These are phyloP conservation scores for Chenopodium berlandieri DNA, from an alignment of 148 eudicot genomes.

Conservation along the genomic window DNA sequence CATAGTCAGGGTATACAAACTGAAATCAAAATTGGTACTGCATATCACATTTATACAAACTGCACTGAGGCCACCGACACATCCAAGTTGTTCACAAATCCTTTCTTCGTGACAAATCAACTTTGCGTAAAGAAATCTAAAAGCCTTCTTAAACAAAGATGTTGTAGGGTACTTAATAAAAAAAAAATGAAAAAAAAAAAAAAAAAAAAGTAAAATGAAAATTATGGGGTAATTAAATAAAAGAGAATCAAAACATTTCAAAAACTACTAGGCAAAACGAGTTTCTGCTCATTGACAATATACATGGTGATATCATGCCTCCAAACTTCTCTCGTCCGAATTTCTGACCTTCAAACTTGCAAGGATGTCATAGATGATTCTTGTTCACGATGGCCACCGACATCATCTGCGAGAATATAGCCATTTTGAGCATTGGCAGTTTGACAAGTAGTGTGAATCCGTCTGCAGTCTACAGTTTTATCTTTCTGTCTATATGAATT, in stretches of 20 bases:
- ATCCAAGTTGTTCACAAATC: too few relatives aligned
- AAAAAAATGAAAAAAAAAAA: too few relatives aligned
- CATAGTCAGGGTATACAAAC: too few relatives aligned
- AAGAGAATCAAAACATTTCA: not conserved
- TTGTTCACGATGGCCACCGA: not conserved
- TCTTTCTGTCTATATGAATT: not conserved
- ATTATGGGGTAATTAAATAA: too few relatives aligned
- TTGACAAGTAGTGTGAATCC: not conserved
- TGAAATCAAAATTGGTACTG: too few relatives aligned
- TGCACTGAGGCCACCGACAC: too few relatives aligned
- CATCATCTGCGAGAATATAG: not conserved
- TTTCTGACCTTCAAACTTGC: not conserved
- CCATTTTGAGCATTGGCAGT: not conserved
- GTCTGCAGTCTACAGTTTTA: not conserved
- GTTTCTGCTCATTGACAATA: constrained; percentile 4
- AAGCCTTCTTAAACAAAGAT: too few relatives aligned
- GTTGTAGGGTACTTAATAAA: too few relatives aligned
- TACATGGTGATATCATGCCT: not conserved
- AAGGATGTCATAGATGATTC: not conserved
- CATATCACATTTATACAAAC: too few relatives aligned
- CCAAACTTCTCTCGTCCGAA: not conserved
- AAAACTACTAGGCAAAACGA: not conserved
- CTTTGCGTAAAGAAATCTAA: too few relatives aligned
- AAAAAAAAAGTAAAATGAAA: too few relatives aligned
- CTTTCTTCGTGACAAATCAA: too few relatives aligned